Percentiles rank a stretch among this genome's conserved stretches.
phyloP scores from a whole-genome alignment of 768 basidiomycete genomes.

The Boletus edulis region DNA sequence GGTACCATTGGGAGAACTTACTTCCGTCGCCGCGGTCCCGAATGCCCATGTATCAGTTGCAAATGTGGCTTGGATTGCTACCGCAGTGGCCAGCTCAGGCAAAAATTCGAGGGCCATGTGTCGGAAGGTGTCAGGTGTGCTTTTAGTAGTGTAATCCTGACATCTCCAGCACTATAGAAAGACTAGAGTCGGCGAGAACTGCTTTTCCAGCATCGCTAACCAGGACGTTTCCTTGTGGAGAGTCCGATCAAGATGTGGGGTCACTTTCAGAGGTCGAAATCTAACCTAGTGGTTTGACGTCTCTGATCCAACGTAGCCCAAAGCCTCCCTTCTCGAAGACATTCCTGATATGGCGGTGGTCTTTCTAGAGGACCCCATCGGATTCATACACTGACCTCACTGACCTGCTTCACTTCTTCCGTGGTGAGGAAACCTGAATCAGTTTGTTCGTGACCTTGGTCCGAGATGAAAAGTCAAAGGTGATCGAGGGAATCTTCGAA shows the following conservation, averaged over 20 bases:
- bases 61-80: conserved; percentile 20
- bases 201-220: conserved; percentile 26
- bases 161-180: conserved; percentile 36
- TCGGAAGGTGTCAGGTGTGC: conserved; percentile 28
- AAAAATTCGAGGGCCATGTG: conserved; percentile 41
- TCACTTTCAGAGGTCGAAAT: background rate
- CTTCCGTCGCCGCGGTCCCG: conserved; percentile 37
- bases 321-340: conserved; percentile 27
- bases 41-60: conserved; percentile 38
- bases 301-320: conserved; percentile 28
- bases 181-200: conserved; percentile 22
- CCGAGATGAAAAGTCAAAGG: background rate
- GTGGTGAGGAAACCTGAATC: conserved; percentile 14
- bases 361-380: background rate
- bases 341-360: conserved; percentile 16
- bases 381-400: conserved; percentile 9
- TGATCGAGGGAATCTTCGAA: background rate
- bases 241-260: background rate
- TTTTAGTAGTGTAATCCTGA: conserved; percentile 34
- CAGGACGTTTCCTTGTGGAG: conserved; percentile 35
- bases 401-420: conserved; percentile 15
- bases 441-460: conserved; percentile 25
- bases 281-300: conserved; percentile 31
- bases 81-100: conserved; percentile 11
- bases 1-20: conserved; percentile 1